Evolutionary conservation across 2,329 filamentous ascomycete species (phyloP), one percentile per base, ranked within the genome.

Genomic region (Venturia pyrina): DNA sequence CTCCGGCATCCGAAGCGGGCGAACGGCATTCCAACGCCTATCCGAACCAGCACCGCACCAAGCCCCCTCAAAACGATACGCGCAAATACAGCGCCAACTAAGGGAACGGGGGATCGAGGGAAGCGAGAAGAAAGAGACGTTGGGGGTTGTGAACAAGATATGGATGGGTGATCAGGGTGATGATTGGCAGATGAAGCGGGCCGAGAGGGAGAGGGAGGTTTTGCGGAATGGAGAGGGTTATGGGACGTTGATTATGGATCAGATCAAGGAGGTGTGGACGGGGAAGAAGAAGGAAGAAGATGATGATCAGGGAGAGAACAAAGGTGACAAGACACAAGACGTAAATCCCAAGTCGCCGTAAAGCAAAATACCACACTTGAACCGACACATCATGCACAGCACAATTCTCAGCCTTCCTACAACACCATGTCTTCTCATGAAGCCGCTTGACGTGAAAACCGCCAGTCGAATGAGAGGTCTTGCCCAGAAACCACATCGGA

Each of bases 101-200:
- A 72, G 74, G 63, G 71, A 73, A 48, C 72, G 72, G 57, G 53
- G 53, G 2, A 59, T 59, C 37, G 46, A 69, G 60, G 68, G 71
- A 66, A 70, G 66, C 50, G 67, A 68, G 40, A 66, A 67, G 66
- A 64, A 71, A 24, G 67, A 71, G 5, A 43, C 15, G 41, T 17
- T 43, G 41, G 41, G 41, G 5, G 64, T 77, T 46, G 62, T 76
- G 44, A 69, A 74, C 43, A 74, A 72, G 67, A 65, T 77, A 57
- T 77, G 75, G 74, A 76, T 75, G 74, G 77, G 73, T 8, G 74
- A 73, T 60, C 75, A 78, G 69, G 72, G 73, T 62, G 77, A 78
- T 65, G 77, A 75, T 17, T 82, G 80, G 80, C 79, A 78, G 70
- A 69, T 67, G 37, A 70, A 72, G 69, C 65, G 75, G 65, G 70